Conservation (phyloP, 441 rosid genomes). For the Eruca vesicaria region DNA sequence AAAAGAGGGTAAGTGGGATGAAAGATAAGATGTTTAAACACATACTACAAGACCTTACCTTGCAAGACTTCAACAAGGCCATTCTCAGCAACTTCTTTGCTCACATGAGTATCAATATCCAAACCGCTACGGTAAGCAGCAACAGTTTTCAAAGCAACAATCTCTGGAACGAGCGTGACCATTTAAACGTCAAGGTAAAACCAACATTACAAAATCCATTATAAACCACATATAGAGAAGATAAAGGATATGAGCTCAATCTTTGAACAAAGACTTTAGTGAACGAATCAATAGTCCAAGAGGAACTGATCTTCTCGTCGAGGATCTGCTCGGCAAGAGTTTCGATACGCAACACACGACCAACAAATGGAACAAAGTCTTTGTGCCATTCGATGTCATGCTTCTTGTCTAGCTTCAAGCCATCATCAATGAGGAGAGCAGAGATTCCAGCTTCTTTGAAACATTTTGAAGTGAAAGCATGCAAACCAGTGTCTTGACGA, state of each 20-base stretch:
- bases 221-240: not conserved
- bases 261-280: constrained; percentile 48
- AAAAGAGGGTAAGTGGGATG: constrained; percentile 12
- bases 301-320: constrained; percentile 41
- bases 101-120: constrained; percentile 66
- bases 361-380: constrained; percentile 61
- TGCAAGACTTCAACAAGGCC: constrained; percentile 69
- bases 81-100: constrained; percentile 60
- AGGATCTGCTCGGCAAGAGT: constrained; percentile 82
- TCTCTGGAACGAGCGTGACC: constrained; percentile 52
- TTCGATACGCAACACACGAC: constrained; percentile 82
- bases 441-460: constrained; percentile 73
- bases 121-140: constrained; percentile 96
- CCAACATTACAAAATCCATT: constrained; percentile 8
- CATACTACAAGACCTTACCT: constrained; percentile 32
- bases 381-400: constrained; percentile 73
- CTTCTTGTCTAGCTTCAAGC: constrained; percentile 72
- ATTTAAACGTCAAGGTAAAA: constrained; percentile 49
- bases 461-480: constrained; percentile 55
- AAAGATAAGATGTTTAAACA: not conserved
- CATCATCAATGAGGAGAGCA: constrained; percentile 82
- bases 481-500: constrained; percentile 59
- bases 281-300: constrained; percentile 74
- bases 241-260: constrained; percentile 91
- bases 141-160: constrained; percentile 79